These are phyloP conservation scores for Clavispora phyllophila DNA, from an alignment of 805 yeast species.

Conservation along the genomic window DNA sequence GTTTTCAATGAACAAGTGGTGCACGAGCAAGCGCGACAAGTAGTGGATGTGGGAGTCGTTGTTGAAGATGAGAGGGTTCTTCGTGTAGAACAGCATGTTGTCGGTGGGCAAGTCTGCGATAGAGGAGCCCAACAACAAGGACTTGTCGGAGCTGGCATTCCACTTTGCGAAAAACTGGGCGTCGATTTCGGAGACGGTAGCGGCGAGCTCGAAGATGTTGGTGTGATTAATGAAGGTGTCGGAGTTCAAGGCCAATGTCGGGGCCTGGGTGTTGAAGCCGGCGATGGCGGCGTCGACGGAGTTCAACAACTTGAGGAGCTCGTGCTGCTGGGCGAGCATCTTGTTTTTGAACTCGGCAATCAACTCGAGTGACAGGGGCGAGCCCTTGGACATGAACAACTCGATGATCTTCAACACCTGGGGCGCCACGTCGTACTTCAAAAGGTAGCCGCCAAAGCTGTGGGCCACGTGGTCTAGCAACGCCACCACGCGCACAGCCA, in stretches of 20 bases:
- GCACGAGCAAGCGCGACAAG: constrained; percentile 62
- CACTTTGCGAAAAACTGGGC: constrained; percentile 59
- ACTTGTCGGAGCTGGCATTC: constrained; percentile 78
- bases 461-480: constrained; percentile 54
- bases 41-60: constrained; percentile 66
- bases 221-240: constrained; percentile 49
- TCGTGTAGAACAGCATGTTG: constrained; percentile 36
- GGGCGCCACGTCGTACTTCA: constrained; percentile 59
- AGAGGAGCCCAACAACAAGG: constrained; percentile 59
- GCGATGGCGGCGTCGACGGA: constrained; percentile 4
- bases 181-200: constrained; percentile 63
- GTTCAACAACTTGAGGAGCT: constrained; percentile 25
- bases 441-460: constrained; percentile 62
- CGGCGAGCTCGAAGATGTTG: constrained; percentile 51
- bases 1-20: constrained; percentile 62
- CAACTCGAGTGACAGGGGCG: constrained; percentile 16
- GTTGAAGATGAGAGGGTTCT: constrained; percentile 76
- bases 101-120: constrained; percentile 17
- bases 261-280: constrained; percentile 8
- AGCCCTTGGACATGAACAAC: constrained; percentile 41
- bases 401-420: constrained; percentile 51
- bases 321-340: constrained; percentile 47
- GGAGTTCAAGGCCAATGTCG: constrained; percentile 28
- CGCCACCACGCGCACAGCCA: constrained; percentile 48
- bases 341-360: constrained; percentile 49